These are phyloP conservation scores for Myxozyma melibiosi DNA, from an alignment of 805 yeast species.

Conservation along the genomic window DNA sequence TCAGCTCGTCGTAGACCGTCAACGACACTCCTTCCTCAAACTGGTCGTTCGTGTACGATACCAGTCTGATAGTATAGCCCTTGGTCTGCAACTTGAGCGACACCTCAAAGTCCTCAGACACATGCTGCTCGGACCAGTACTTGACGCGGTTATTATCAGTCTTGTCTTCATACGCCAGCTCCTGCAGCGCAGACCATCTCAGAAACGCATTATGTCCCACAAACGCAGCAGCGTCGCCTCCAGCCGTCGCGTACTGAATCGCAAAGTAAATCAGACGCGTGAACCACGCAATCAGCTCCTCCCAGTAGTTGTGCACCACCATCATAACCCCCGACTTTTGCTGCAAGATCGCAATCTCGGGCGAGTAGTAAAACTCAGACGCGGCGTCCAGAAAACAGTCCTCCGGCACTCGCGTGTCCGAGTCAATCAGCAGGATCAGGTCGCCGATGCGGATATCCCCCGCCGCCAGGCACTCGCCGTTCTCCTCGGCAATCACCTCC, in stretches of 20 bases:
- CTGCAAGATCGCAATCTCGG: constrained; percentile 28
- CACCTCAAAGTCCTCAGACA: constrained; percentile 31
- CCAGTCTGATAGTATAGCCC: constrained; percentile 22
- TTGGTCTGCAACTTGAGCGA: constrained; percentile 24
- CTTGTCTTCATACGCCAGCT: constrained; percentile 21
- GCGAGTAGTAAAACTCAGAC: constrained; percentile 25
- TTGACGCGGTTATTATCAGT: constrained; percentile 21
- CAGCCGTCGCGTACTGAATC: constrained; percentile 25
- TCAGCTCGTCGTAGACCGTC: constrained; percentile 29
- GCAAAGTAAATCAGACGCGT: constrained; percentile 30
- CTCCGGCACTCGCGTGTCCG: constrained; percentile 30
- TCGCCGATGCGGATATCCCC: constrained; percentile 32
- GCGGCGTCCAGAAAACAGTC: constrained; percentile 31
- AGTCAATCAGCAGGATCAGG: constrained; percentile 23
- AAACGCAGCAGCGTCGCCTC: constrained; percentile 31
- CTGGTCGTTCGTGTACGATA: constrained; percentile 19
- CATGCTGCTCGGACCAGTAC: constrained; percentile 30
- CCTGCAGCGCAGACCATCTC: constrained; percentile 30
- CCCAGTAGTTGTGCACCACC: constrained; percentile 29
- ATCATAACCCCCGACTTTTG: constrained; percentile 27
- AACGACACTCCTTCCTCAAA: constrained; percentile 30
- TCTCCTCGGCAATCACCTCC: constrained; percentile 13
- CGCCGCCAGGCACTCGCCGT: constrained; percentile 20
- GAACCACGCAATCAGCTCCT: constrained; percentile 28
- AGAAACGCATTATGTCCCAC: constrained; percentile 31